Conservation (phyloP, 2,329 filamentous ascomycete species). For the Pseudophaeomoniella oleicola region DNA sequence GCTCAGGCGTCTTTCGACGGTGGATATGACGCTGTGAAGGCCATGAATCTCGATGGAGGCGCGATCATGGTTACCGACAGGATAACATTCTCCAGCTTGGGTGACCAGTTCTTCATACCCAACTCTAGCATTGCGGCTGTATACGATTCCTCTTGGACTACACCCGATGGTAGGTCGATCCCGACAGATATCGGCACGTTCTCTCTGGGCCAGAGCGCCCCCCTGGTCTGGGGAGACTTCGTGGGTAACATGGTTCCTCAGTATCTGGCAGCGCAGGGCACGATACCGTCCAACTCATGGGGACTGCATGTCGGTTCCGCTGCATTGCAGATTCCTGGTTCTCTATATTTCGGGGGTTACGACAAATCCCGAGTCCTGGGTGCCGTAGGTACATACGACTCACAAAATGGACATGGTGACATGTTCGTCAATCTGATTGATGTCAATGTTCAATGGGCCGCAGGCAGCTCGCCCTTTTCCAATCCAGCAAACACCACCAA, state of each 20-base stretch:
- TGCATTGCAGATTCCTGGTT: slow-evolving; percentile 17
- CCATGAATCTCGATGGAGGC: too few relatives aligned
- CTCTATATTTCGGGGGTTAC: slow-evolving; percentile 26
- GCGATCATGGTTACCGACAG: too few relatives aligned
- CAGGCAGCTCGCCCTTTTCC: slow-evolving; percentile 27
- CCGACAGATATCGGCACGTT: slow-evolving; percentile 11
- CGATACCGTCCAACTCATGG: slow-evolving; percentile 25
- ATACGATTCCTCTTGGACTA: slow-evolving; percentile 11
- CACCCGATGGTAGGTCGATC: slow-evolving; percentile 9
- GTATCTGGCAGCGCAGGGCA: slow-evolving; percentile 6
- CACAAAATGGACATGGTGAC: too few relatives aligned
- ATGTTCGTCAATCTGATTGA: slow-evolving; percentile 22
- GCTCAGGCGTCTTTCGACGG: too few relatives aligned
- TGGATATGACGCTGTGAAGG: too few relatives aligned
- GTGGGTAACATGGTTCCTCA: slow-evolving; percentile 8
- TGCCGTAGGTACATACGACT: slow-evolving; percentile 8
- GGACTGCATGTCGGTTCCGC: slow-evolving; percentile 28
- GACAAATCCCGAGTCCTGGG: slow-evolving; percentile 25
- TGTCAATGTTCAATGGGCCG: slow-evolving; percentile 25
- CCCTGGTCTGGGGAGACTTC: slow-evolving; percentile 1
- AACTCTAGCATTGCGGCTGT: slow-evolving; percentile 10
- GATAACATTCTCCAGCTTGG: too few relatives aligned
- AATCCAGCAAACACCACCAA: slow-evolving; percentile 13
- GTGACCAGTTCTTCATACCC: slow-evolving; percentile 6
- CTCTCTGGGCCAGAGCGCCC: slow-evolving; percentile 7